phyloP scores from a whole-genome alignment of 257 asterid genomes.

The Ligustrum vulgare region DNA sequence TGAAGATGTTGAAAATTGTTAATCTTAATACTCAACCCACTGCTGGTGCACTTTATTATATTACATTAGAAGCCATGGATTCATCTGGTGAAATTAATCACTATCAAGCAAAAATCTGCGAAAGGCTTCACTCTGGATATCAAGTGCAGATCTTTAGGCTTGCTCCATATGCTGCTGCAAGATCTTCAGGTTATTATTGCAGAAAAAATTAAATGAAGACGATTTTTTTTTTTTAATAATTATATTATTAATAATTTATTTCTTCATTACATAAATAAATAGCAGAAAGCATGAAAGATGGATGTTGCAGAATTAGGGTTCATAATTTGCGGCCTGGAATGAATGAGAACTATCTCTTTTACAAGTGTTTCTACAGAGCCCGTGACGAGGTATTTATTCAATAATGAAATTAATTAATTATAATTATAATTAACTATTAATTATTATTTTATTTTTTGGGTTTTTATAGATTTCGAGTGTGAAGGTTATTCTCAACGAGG shows the following conservation, averaged over 20 bases:
- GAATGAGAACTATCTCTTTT: conserved; percentile 31
- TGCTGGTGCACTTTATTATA: conserved; percentile 43
- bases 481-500: background rate
- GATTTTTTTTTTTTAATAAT: no score
- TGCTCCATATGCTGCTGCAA: conserved; percentile 28
- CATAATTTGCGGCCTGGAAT: conserved; percentile 25
- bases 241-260: no score
- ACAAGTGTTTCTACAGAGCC: conserved; percentile 28
- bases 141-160: conserved; percentile 26
- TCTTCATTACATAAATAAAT: background rate
- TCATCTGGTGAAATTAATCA: conserved; percentile 16
- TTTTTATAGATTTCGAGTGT: conserved; percentile 26
- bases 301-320: background rate
- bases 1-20: conserved; percentile 17
- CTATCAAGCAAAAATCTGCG: conserved; percentile 38
- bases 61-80: conserved; percentile 28
- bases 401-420: no score
- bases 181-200: background rate
- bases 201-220: no score
- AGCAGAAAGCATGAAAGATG: conserved; percentile 4
- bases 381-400: conserved; percentile 11
- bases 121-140: conserved; percentile 27
- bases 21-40: conserved; percentile 39
- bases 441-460: background rate
- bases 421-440: no score